Conservation (phyloP, 2,329 filamentous ascomycete genomes). For the Fusarium papillatum region DNA sequence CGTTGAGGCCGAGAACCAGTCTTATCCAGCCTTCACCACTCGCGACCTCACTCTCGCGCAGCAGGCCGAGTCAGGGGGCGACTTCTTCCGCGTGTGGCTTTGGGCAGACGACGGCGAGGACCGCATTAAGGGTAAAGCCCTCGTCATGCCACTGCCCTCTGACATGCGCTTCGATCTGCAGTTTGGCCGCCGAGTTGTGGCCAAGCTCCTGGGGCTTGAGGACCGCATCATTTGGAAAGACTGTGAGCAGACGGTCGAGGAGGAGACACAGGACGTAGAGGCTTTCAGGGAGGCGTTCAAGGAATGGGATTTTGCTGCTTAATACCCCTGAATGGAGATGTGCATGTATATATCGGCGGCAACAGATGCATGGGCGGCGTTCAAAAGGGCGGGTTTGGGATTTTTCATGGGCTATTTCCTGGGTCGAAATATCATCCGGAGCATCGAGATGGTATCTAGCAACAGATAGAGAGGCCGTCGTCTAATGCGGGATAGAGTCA, state of each 20-base stretch:
- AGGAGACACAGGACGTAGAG: conserved; percentile 84
- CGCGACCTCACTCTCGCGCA: conserved; percentile 64
- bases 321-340: conserved; percentile 5
- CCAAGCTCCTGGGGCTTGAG: conserved; percentile 87
- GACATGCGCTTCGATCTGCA: conserved; percentile 89
- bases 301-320: conserved; percentile 84
- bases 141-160: conserved; percentile 81
- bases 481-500: not conserved
- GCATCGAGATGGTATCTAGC: not conserved
- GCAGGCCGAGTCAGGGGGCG: conserved; percentile 61
- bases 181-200: conserved; percentile 89
- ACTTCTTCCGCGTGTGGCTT: conserved; percentile 89
- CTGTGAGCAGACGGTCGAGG: conserved; percentile 80
- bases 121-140: conserved; percentile 70
- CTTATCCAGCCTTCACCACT: conserved; percentile 65
- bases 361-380: conserved; percentile 36
- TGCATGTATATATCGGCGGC: conserved; percentile 2
- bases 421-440: not conserved
- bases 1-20: conserved; percentile 84
- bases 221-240: conserved; percentile 87
- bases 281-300: conserved; percentile 87
- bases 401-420: not conserved
- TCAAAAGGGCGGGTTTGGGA: conserved; percentile 18
- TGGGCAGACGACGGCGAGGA: conserved; percentile 73
- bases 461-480: not conserved